Percentiles rank a stretch among this genome's conserved stretches.
Evolutionary conservation across 352 stramenopile species (phyloP).

Genomic region (Pythium myriotylum): DNA sequence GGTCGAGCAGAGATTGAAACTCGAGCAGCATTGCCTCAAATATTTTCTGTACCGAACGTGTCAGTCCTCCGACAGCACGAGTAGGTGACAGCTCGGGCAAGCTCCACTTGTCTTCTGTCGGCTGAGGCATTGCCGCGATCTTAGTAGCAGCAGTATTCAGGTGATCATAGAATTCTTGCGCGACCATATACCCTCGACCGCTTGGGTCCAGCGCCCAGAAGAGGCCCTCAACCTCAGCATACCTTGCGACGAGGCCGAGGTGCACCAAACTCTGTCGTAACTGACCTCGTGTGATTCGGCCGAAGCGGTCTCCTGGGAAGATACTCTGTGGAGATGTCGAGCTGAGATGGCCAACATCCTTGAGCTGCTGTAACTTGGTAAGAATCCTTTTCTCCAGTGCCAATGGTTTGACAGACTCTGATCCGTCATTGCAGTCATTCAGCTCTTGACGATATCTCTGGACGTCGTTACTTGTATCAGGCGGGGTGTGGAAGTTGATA

Average conservation of each 20-base stretch:
- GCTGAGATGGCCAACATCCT: constrained; percentile 60
- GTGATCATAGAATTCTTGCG: constrained; percentile 69
- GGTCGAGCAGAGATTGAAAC: constrained; percentile 40
- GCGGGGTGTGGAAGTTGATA: constrained; percentile 32
- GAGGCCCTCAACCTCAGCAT: constrained; percentile 69
- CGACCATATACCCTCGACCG: constrained; percentile 59
- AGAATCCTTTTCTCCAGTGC: constrained; percentile 62
- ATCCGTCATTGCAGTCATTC: constrained; percentile 1
- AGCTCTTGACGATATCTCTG: constrained; percentile 19
- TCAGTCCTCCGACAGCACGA: background rate
- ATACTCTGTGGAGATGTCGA: constrained; percentile 53
- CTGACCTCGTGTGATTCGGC: constrained; percentile 67
- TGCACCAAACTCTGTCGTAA: constrained; percentile 77
- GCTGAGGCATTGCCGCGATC: background rate
- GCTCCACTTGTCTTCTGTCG: constrained; percentile 18
- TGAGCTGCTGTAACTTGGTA: constrained; percentile 60
- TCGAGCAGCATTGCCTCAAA: constrained; percentile 67
- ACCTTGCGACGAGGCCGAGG: constrained; percentile 57
- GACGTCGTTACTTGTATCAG: background rate
- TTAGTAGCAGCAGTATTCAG: constrained; percentile 33
- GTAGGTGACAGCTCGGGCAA: constrained; percentile 39
- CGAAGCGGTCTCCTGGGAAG: constrained; percentile 74
- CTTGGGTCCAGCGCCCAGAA: constrained; percentile 78
- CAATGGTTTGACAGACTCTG: constrained; percentile 26
- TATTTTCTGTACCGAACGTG: constrained; percentile 72